Evolutionary conservation across 2,329 filamentous ascomycete genomes (phyloP).

Genomic region (Leptographium wingfieldii): DNA sequence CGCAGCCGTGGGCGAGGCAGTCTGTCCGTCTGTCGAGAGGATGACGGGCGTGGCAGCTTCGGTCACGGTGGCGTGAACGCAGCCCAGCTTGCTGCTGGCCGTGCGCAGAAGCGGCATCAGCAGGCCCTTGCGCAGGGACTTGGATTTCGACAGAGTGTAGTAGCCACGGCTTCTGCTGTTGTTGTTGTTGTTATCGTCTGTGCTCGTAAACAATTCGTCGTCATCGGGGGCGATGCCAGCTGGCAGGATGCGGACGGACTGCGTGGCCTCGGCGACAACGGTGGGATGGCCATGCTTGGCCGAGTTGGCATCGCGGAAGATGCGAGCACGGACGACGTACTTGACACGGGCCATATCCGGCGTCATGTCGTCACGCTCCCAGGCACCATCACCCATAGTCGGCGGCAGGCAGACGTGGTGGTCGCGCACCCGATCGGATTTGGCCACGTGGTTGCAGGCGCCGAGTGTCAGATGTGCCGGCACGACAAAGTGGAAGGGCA

Average conservation of each 20-base stretch:
- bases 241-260: conserved; percentile 40
- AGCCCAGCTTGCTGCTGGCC: conserved; percentile 30
- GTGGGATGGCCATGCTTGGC: conserved; percentile 1
- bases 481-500: conserved; percentile 49
- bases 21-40: conserved; percentile 35
- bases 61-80: conserved; percentile 24
- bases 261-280: conserved; percentile 16
- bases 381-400: conserved; percentile 28
- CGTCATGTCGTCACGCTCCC: conserved; percentile 41
- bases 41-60: conserved; percentile 30
- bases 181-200: neutral
- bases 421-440: conserved; percentile 32
- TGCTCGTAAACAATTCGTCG: neutral
- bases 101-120: conserved; percentile 22
- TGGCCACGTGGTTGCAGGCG: conserved; percentile 39
- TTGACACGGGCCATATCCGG: conserved; percentile 42
- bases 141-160: conserved; percentile 38
- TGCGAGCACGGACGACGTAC: conserved; percentile 38
- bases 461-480: conserved; percentile 44
- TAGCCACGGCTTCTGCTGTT: conserved; percentile 27
- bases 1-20: conserved; percentile 28
- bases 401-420: conserved; percentile 42
- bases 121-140: conserved; percentile 39
- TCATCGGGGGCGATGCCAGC: conserved; percentile 35
- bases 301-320: conserved; percentile 17